Evolutionary conservation across 768 basidiomycete genomes (phyloP).

Genomic region (Termitomyces bulborhizus): DNA sequence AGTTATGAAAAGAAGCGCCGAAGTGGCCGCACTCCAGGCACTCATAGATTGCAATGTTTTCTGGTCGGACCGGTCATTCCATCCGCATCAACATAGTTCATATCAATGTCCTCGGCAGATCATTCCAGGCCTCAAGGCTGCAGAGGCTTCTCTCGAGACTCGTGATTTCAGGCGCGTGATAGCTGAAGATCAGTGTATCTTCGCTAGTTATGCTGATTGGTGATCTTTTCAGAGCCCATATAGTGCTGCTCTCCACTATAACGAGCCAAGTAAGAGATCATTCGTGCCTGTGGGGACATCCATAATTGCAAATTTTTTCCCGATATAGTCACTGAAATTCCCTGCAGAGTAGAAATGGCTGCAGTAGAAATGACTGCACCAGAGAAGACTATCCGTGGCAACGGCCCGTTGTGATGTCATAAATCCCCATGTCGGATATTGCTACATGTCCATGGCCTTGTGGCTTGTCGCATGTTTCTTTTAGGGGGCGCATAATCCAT

Average conservation of each 20-base stretch:
- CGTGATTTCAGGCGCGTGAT: not conserved
- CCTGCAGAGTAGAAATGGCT: not conserved
- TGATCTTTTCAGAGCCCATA: not conserved
- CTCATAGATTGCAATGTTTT: no score
- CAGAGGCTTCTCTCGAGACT: not conserved
- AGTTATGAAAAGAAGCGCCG: not conserved
- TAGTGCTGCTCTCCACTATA: not conserved
- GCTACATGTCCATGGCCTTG: conserved; percentile 2
- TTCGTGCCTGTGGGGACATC: not conserved
- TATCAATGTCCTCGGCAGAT: not conserved
- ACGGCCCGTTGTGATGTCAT: not conserved
- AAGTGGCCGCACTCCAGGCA: not conserved
- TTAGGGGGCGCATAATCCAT: conserved; percentile 9
- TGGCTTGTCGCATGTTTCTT: conserved; percentile 5
- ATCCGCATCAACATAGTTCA: not conserved
- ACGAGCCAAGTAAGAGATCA: no score
- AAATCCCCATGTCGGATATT: not conserved
- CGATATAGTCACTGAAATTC: not conserved
- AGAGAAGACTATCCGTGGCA: not conserved
- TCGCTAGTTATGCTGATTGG: not conserved
- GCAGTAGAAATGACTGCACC: not conserved
- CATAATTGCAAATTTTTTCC: not conserved
- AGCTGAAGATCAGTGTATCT: not conserved
- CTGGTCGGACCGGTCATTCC: not conserved
- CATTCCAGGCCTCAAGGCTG: not conserved